These are phyloP conservation scores for Pestalotiopsis sp. DNA, from an alignment of 2,329 filamentous ascomycete genomes.

Conservation along the genomic window DNA sequence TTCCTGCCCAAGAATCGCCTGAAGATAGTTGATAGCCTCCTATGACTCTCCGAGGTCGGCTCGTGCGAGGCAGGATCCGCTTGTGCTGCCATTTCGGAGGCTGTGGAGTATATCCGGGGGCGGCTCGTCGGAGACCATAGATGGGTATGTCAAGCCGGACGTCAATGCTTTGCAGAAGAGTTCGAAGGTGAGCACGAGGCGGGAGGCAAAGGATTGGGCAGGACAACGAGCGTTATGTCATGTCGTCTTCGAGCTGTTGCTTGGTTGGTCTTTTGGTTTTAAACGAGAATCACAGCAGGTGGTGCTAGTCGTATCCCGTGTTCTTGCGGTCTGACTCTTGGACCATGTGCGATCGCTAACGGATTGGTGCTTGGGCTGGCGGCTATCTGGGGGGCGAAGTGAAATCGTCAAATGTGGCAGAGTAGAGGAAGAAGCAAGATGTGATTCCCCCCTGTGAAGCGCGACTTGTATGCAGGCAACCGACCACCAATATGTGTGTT, in stretches of 20 bases:
- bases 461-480: conserved; percentile 20
- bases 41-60: conserved; percentile 26
- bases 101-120: conserved; percentile 19
- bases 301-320: not conserved
- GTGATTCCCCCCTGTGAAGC: conserved; percentile 14
- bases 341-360: not conserved
- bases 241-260: conserved; percentile 9
- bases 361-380: not conserved
- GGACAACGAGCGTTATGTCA: conserved; percentile 10
- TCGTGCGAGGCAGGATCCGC: conserved; percentile 26
- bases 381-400: conserved; percentile 8
- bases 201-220: conserved; percentile 18
- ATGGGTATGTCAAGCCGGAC: conserved; percentile 19
- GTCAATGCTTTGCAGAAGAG: conserved; percentile 24
- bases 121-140: conserved; percentile 26
- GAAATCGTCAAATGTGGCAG: not conserved
- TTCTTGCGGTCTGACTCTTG: not conserved
- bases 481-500: conserved; percentile 23
- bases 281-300: not conserved
- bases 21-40: conserved; percentile 27
- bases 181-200: conserved; percentile 14
- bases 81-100: conserved; percentile 30
- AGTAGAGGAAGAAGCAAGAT: conserved; percentile 7
- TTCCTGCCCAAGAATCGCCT: conserved; percentile 25
- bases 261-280: conserved; percentile 13